Conservation (phyloP, 1,284 basidiomycete genomes). For the Heliocybe sulcata region DNA sequence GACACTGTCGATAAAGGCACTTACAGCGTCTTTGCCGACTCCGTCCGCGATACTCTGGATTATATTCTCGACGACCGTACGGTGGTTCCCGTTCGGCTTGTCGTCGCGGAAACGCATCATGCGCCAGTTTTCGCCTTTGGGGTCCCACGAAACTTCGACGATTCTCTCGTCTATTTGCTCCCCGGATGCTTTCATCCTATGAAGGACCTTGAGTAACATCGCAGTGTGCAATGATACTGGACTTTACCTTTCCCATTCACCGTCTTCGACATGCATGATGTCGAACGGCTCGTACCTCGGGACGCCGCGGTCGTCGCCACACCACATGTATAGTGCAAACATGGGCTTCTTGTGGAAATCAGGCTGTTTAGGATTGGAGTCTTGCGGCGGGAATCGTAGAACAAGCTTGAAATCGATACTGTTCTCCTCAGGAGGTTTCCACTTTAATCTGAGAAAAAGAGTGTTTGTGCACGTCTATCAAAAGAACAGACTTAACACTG, state of each 20-base stretch:
- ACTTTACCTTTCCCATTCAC: conserved; percentile 84
- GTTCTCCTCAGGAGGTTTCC: conserved; percentile 99
- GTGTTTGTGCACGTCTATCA: conserved; percentile 6
- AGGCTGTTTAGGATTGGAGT: conserved; percentile 47
- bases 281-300: conserved; percentile 82
- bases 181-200: conserved; percentile 76
- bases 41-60: conserved; percentile 86
- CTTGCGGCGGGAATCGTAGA: conserved; percentile 79
- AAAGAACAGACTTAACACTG: conserved; percentile 19
- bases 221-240: neutral
- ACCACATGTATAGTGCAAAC: conserved; percentile 79
- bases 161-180: conserved; percentile 92
- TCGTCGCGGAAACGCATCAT: conserved; percentile 91
- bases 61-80: conserved; percentile 76
- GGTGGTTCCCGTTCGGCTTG: conserved; percentile 87
- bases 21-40: conserved; percentile 77
- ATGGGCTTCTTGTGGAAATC: conserved; percentile 84
- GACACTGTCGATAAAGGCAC: conserved; percentile 17
- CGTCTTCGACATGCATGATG: conserved; percentile 78
- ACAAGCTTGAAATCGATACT: conserved; percentile 96
- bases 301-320: conserved; percentile 54
- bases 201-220: no score
- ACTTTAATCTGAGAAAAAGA: conserved; percentile 71
- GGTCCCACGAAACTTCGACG: conserved; percentile 92
- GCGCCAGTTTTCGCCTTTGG: conserved; percentile 60